phyloP scores from a whole-genome alignment of 192 early-diverging fungal species.

The Backusella mclennaniae region DNA sequence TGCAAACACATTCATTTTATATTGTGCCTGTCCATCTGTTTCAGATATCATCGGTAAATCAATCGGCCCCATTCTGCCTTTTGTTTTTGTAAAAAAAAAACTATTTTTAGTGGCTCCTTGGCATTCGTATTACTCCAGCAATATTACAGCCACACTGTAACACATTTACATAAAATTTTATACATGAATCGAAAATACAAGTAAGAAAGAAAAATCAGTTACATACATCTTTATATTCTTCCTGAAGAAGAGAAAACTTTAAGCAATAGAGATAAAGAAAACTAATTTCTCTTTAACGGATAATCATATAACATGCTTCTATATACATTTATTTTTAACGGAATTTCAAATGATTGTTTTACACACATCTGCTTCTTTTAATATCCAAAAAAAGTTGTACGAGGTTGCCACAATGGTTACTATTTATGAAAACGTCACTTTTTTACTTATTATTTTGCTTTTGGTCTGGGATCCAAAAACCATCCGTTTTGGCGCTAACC shows the following conservation, averaged over 20 bases:
- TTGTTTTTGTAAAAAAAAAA: neutral
- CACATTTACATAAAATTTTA: neutral
- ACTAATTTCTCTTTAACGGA: neutral
- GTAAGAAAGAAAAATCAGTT: neutral
- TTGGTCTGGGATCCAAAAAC: neutral
- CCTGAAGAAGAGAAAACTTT: neutral
- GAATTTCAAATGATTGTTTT: neutral
- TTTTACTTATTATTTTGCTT: neutral
- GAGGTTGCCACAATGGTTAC: neutral
- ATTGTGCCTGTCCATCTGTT: neutral
- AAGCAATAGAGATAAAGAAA: neutral
- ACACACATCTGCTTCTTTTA: neutral
- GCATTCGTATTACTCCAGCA: neutral
- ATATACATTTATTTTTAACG: neutral
- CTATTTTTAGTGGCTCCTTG: slow-evolving; percentile 8
- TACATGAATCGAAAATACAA: neutral
- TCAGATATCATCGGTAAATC: neutral
- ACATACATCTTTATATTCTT: neutral
- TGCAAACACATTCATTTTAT: neutral
- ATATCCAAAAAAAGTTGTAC: neutral
- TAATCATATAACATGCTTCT: neutral
- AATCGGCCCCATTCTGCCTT: neutral
- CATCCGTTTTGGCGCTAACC: slow-evolving; percentile 3
- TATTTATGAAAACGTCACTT: neutral
- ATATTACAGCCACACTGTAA: neutral